Conservation (phyloP, 1,284 basidiomycete genomes). For the Ganoderma leucocontextum region DNA sequence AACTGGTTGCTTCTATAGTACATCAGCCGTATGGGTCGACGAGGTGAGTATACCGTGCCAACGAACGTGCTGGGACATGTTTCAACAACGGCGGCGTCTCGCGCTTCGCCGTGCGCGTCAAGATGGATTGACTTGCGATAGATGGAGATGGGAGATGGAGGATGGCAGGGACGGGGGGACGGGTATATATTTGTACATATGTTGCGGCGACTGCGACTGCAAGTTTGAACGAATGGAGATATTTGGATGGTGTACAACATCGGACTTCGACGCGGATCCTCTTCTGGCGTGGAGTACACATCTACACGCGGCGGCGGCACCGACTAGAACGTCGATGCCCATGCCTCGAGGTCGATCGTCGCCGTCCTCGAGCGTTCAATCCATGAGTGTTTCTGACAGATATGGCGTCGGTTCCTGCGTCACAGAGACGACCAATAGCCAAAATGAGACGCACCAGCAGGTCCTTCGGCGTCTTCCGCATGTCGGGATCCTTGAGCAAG, state of each 20-base stretch:
- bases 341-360: constrained; percentile 65
- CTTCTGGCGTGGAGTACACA: constrained; percentile 19
- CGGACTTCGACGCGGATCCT: constrained; percentile 4
- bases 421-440: constrained; percentile 7
- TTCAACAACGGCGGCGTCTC: constrained; percentile 25
- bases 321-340: constrained; percentile 65
- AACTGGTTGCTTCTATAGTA: constrained; percentile 30
- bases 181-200: constrained; percentile 34
- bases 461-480: constrained; percentile 82
- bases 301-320: constrained; percentile 15
- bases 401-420: constrained; percentile 17
- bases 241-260: constrained; percentile 21
- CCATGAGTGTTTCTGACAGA: constrained; percentile 64
- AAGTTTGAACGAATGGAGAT: constrained; percentile 1
- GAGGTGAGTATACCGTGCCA: constrained; percentile 16
- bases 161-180: constrained; percentile 9
- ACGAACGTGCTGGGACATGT: constrained; percentile 17
- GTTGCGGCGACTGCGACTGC: constrained; percentile 14
- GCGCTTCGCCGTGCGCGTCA: constrained; percentile 19
- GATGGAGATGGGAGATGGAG: constrained; percentile 13
- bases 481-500: constrained; percentile 83
- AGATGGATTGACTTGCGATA: constrained; percentile 4
- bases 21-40: constrained; percentile 21
- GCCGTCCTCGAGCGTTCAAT: constrained; percentile 57
- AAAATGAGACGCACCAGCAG: constrained; percentile 64